phyloP scores from a whole-genome alignment of 129 eudicot genomes.

The Artemisia annua region DNA sequence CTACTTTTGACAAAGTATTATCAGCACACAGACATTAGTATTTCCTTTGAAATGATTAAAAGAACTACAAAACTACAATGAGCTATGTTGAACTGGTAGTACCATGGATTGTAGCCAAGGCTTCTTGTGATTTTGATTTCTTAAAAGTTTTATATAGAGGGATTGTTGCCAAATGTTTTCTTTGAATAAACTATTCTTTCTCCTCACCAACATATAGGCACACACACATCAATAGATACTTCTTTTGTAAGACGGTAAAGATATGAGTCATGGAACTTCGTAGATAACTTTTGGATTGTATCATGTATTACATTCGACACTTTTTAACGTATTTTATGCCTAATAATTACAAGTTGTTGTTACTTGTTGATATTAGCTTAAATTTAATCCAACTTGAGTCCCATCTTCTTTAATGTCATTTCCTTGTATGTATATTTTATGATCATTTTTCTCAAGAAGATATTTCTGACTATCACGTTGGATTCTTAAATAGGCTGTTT shows the following conservation, averaged over 20 bases:
- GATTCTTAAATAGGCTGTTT: constrained; percentile 51
- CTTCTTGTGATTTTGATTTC: too few relatives aligned
- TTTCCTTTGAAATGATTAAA: too few relatives aligned
- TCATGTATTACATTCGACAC: neutral
- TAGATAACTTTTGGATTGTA: neutral
- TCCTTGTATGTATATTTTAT: constrained; percentile 7
- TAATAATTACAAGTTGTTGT: constrained; percentile 3
- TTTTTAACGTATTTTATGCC: constrained; percentile 2
- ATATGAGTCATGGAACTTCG: neutral
- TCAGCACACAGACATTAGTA: neutral
- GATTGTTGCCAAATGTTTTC: too few relatives aligned
- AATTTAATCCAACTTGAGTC: constrained; percentile 10
- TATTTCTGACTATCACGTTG: constrained; percentile 43
- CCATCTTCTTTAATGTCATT: neutral
- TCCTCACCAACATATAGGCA: too few relatives aligned
- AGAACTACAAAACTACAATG: too few relatives aligned
- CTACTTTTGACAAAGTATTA: constrained; percentile 6
- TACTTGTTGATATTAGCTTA: constrained; percentile 22
- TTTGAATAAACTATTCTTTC: too few relatives aligned
- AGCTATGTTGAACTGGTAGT: too few relatives aligned
- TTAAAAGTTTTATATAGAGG: too few relatives aligned
- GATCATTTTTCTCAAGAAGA: constrained; percentile 22
- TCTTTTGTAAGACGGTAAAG: neutral
- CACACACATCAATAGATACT: too few relatives aligned
- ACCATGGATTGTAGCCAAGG: too few relatives aligned